Percentiles rank a stretch among this genome's conserved stretches.
These are phyloP conservation scores for Draba incana DNA, from an alignment of 345 rosid genomes.

Conservation along the genomic window DNA sequence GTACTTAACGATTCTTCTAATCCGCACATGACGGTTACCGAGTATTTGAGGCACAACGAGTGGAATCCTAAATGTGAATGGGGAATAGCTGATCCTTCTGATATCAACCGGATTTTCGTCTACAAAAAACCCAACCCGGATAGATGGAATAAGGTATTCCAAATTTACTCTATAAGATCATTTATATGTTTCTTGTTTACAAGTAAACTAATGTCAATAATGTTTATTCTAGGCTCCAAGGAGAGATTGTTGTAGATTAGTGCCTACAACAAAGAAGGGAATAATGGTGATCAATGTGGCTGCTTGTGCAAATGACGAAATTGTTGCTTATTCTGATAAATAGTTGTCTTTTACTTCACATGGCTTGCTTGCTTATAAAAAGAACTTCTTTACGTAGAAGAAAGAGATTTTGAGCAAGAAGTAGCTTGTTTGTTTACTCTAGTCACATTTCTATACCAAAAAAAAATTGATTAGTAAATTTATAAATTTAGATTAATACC, in stretches of 20 bases:
- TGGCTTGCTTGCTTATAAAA: background rate
- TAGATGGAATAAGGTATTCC: conserved; percentile 52
- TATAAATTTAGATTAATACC: no score
- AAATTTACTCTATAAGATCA: background rate
- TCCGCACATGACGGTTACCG: conserved; percentile 44
- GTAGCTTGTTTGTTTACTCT: conserved; percentile 1
- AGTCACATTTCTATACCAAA: conserved; percentile 12
- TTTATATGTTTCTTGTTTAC: background rate
- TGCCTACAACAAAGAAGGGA: conserved; percentile 43
- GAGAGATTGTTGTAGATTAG: conserved; percentile 56
- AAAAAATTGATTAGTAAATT: background rate
- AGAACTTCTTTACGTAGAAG: background rate
- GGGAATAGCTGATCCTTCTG: conserved; percentile 49
- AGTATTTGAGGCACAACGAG: conserved; percentile 39
- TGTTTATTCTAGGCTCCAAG: conserved; percentile 44
- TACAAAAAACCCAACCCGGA: conserved; percentile 51
- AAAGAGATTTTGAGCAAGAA: background rate
- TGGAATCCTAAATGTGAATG: conserved; percentile 48
- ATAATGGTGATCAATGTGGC: conserved; percentile 49
- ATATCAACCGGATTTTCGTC: conserved; percentile 44
- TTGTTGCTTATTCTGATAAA: conserved; percentile 42
- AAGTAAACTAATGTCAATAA: background rate
- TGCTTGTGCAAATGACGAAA: conserved; percentile 48
- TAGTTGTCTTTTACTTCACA: conserved; percentile 18
- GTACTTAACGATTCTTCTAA: conserved; percentile 25